phyloP scores from a whole-genome alignment of 2,329 filamentous ascomycete species.

The Leptographium procerum region DNA sequence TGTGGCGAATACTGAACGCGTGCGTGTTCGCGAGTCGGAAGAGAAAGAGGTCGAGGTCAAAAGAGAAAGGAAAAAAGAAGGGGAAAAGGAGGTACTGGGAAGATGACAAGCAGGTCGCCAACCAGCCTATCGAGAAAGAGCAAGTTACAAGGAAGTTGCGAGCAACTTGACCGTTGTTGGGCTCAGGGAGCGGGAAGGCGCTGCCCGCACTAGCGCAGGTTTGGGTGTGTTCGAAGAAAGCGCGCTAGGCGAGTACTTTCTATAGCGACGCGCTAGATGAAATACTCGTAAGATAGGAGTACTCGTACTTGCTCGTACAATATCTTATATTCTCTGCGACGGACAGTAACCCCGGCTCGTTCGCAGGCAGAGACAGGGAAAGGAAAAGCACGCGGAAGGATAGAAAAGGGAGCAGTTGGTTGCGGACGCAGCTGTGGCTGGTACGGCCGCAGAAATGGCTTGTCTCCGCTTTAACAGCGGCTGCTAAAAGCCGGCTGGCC shows the following conservation, averaged over 20 bases:
- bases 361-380: background rate
- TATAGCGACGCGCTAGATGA: background rate
- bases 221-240: background rate
- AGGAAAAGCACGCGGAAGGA: background rate
- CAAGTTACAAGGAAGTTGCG: background rate
- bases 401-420: background rate
- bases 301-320: background rate
- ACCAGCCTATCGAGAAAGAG: background rate
- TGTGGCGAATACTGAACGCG: background rate
- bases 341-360: background rate
- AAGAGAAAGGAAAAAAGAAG: background rate
- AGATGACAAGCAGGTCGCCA: background rate
- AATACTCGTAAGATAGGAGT: background rate
- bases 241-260: background rate
- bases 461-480: too few species aligned
- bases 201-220: background rate
- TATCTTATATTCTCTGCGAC: background rate
- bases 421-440: background rate
- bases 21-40: background rate
- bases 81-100: background rate
- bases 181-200: constrained; percentile 1
- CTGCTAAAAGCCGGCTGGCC: too few species aligned
- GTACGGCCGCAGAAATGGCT: background rate
- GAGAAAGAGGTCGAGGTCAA: background rate
- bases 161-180: background rate